Conservation (phyloP, 768 basidiomycete species). For the Pulveroboletus sp. region DNA sequence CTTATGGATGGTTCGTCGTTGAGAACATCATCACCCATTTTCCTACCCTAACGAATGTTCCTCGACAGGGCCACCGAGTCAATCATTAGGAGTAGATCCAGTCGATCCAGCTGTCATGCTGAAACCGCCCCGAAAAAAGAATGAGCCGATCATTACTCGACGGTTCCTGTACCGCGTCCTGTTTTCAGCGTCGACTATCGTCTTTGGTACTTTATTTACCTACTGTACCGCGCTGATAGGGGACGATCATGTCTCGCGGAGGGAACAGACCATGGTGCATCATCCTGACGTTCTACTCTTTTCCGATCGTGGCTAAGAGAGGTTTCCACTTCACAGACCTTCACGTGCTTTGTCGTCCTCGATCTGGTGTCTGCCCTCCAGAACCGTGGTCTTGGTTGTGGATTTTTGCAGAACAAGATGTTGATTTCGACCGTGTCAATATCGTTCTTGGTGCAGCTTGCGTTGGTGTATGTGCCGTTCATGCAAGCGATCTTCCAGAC, state of each 20-base stretch:
- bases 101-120: constrained; percentile 92
- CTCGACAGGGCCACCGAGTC: constrained; percentile 78
- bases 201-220: constrained; percentile 81
- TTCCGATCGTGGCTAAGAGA: background rate
- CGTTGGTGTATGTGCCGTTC: constrained; percentile 83
- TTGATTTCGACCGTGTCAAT: constrained; percentile 81
- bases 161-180: constrained; percentile 72
- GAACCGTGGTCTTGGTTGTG: constrained; percentile 87
- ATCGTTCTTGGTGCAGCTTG: constrained; percentile 80
- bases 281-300: background rate
- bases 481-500: constrained; percentile 95
- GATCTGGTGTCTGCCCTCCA: constrained; percentile 94
- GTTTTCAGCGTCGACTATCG: constrained; percentile 93
- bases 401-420: constrained; percentile 82
- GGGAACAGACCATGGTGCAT: constrained; percentile 96
- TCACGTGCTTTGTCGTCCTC: constrained; percentile 94
- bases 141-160: constrained; percentile 79
- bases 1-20: constrained; percentile 82
- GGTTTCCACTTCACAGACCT: constrained; percentile 57
- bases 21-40: background rate
- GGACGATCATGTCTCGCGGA: constrained; percentile 75
- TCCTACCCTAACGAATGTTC: background rate
- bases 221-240: constrained; percentile 71
- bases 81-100: constrained; percentile 94
- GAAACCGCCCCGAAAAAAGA: constrained; percentile 87